Evolutionary conservation across 768 basidiomycete genomes (phyloP), one percentile per base, ranked within the genome.

Genomic region (Fomitopsis pulvina): DNA sequence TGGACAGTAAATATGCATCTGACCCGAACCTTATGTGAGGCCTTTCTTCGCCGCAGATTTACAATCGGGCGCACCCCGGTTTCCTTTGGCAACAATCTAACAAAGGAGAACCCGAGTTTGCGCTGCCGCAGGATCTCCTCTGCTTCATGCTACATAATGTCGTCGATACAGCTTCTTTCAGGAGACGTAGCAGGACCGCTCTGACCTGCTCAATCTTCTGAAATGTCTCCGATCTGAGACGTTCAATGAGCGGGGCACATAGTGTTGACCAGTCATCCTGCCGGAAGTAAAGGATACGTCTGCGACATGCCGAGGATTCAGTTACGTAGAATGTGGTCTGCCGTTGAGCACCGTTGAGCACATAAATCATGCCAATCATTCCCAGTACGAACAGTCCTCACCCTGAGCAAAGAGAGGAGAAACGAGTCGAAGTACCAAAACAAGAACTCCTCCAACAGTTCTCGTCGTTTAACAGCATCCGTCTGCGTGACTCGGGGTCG

Each of bases 281-380:
- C 10, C 91, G 80, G 64, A 96, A 98, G 62, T 94, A 99, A 0
- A 97, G 69, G 1, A 94, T 76, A 39, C 80, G 79, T 52, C 93
- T 87, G 34, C 85, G 76, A 59, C 84, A 91, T 6, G 85, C 87
- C 18, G 87, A 83, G 0, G 94, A 91, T 55, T 98, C 90, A 0
- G 96, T 98, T 39, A 92, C 75, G 65, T 97, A 97, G 68, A 96
- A 99, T 0, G 85, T 84, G 2, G 91, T 91, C 94, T 97, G 2
- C 22, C n/a, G 12, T 14, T 37, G 38, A 41, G n/a, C n/a, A n/a
- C n/a, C n/a, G n/a, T n/a, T n/a, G n/a, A n/a, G n/a, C n/a, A n/a
- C n/a, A n/a, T 38, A 12, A 37, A 41, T 14, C 22, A 14, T 43
- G 45, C 27, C 12, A 24, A 34, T n/a, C 22, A n/a, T n/a, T n/a